Evolutionary conservation across 257 asterid species (phyloP), one percentile per base, ranked within the genome.

Genomic region (Prunella vulgaris): DNA sequence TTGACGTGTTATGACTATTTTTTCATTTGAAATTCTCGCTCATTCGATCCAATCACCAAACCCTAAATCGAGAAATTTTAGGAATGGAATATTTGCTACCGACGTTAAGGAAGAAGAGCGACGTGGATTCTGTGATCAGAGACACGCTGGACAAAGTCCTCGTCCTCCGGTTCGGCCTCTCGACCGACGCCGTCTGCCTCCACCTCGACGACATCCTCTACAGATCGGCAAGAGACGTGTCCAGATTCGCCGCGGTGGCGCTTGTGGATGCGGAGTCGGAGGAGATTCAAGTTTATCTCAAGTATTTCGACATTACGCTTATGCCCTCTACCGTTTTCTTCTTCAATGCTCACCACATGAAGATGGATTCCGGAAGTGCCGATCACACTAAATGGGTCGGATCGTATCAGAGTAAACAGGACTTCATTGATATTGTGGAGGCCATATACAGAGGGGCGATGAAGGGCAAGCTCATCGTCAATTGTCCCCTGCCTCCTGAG

Each of bases 131-230:
- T 38, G 77, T 81, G 30, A 93, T 93, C 79, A 83, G 87, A 80
- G 92, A 90, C 81, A 93, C 99, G 72, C 53, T 93, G 15, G 99
- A 90, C 69, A 87, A 93, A 81, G 90, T 93, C 24, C 95, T 93
- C 44, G 93, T 93, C 78, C 97, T 93, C 79, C 95, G 99, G n/a
- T 89, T 93, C 38, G 99, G 96, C 66, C 82, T 84, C 59, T 61
- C 91, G 72, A 77, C 86, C 71, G 96, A 93, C 81, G 72, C 87
- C 72, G 84, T 80, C 15, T 88, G 87, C 78, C 95, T 93, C 75
- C 97, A 90, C 37, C 90, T 93, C 38, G 97, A 93, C 77, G 96
- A 90, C 82, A 66, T 90, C 77, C 88, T 93, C 69, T 84, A 74
- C 74, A 93, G 86, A 81, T 90, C 99, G 66, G 86, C 84, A 49